Evolutionary conservation across 2,329 filamentous ascomycete genomes (phyloP), one percentile per base, ranked within the genome.

Genomic region (Fusarium drepaniforme): DNA sequence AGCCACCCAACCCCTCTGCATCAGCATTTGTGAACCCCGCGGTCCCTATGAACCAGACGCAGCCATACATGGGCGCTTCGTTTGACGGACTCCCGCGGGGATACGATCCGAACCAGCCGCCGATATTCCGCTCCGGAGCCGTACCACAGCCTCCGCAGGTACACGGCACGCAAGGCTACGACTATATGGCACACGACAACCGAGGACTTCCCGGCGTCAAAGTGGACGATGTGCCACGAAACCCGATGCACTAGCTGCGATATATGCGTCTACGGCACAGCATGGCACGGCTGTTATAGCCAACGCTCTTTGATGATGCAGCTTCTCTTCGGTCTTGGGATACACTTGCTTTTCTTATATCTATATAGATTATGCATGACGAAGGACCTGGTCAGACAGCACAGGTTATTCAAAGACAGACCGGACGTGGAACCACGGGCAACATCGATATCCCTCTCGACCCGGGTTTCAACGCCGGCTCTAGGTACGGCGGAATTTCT

Each of bases 61-160:
- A 82, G 66, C 66, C 80, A 2, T 85, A 84, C 58, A 81, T 84
- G 53, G 74, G 77, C 11, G 67, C 70, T 15, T 81, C 82, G 3
- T 85, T 84, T 58, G 84, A 85, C 18, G 77, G 80, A 23, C 69
- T 83, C 9, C 70, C 81, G 7, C 81, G 83, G 7, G 80, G 80
- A 6, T 85, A 83, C 64, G 83, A 82, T 18, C 71, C 78, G 16
- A 78, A 72, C 25, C 78, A 81, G 23, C 73, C 78, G 16, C 62
- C 77, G 8, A 79, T 85, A 56, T 85, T 85, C 51, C 79, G 83
- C 15, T 65, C 79, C 6, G 78, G 77, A 61, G 80, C 81, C 49
- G 72, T 84, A 37, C 66, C 77, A 12, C 80, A 80, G 37, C 70
- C 64, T 21, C 60, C 78, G 8, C 73, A 80, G 9, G 81, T 82